Evolutionary conservation across 2,329 filamentous ascomycete genomes (phyloP).

Genomic region (Phialemoniopsis sp.): DNA sequence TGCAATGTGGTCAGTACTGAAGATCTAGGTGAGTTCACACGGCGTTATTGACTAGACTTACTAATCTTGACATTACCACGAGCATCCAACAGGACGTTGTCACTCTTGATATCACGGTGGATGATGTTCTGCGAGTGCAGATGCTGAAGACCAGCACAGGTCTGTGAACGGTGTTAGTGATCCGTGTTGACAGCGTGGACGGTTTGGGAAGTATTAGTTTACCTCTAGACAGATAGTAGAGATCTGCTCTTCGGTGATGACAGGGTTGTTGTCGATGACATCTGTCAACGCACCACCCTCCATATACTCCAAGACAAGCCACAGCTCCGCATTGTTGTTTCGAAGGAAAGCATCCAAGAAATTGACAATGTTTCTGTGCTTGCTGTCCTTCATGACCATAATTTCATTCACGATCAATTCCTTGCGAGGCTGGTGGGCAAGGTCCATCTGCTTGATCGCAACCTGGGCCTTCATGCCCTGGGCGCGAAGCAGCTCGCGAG

Average conservation of each 20-base stretch:
- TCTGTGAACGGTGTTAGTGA: slow-evolving; percentile 47
- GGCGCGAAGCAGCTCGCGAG: slow-evolving; percentile 71
- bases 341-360: slow-evolving; percentile 95
- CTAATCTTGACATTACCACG: slow-evolving; percentile 97
- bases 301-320: slow-evolving; percentile 99
- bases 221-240: slow-evolving; percentile 96
- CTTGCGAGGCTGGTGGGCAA: slow-evolving; percentile 94
- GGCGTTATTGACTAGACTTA: slow-evolving; percentile 43
- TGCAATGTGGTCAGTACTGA: slow-evolving; percentile 26
- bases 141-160: slow-evolving; percentile 91
- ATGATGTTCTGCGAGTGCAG: slow-evolving; percentile 96
- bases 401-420: slow-evolving; percentile 99
- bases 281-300: slow-evolving; percentile 96
- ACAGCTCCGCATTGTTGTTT: slow-evolving; percentile 92
- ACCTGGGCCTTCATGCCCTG: slow-evolving; percentile 84
- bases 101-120: slow-evolving; percentile 98
- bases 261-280: slow-evolving; percentile 95
- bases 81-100: slow-evolving; percentile 93
- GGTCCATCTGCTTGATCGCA: slow-evolving; percentile 99
- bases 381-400: slow-evolving; percentile 99
- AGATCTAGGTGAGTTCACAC: background rate
- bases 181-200: too few relatives aligned
- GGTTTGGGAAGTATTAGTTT: slow-evolving; percentile 34
- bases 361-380: slow-evolving; percentile 98
- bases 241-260: slow-evolving; percentile 95